A percentile compares a stretch with the other conserved stretches of the same genome.
Evolutionary conservation across 2,329 filamentous ascomycete species (phyloP).

Genomic region (Colletotrichum costaricense): DNA sequence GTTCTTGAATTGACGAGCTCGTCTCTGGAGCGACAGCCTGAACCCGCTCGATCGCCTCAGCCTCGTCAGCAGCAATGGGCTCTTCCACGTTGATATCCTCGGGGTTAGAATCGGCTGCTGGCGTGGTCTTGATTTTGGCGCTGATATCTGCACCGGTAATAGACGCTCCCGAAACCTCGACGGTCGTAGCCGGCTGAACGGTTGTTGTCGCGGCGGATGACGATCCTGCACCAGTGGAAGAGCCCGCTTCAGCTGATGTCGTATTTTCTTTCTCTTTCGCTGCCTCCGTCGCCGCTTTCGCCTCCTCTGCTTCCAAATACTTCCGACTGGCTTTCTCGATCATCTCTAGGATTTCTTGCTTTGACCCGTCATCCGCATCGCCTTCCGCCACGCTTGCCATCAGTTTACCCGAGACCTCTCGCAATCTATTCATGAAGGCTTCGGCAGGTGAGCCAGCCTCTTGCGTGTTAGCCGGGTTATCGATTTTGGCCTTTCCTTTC

Average conservation of each 20-base stretch:
- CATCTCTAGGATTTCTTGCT: slow-evolving; percentile 60
- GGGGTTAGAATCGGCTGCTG: slow-evolving; percentile 40
- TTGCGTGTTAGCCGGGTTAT: background rate
- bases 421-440: slow-evolving; percentile 52
- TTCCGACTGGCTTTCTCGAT: slow-evolving; percentile 63
- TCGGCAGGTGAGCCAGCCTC: slow-evolving; percentile 37
- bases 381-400: slow-evolving; percentile 51
- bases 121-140: background rate
- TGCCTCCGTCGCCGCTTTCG: slow-evolving; percentile 34
- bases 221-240: slow-evolving; percentile 1
- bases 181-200: background rate
- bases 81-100: slow-evolving; percentile 64
- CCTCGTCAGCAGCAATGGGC: slow-evolving; percentile 37
- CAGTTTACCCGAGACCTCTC: slow-evolving; percentile 54
- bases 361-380: slow-evolving; percentile 44
- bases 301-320: slow-evolving; percentile 56
- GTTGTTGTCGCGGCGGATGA: background rate
- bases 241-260: background rate
- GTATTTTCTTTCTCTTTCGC: background rate
- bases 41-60: slow-evolving; percentile 43
- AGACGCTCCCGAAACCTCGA: background rate
- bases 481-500: slow-evolving; percentile 33
- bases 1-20: slow-evolving; percentile 24
- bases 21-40: background rate
- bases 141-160: background rate